phyloP scores from a whole-genome alignment of 495 filamentous ascomycete genomes.

The Wilcoxina mikolae region DNA sequence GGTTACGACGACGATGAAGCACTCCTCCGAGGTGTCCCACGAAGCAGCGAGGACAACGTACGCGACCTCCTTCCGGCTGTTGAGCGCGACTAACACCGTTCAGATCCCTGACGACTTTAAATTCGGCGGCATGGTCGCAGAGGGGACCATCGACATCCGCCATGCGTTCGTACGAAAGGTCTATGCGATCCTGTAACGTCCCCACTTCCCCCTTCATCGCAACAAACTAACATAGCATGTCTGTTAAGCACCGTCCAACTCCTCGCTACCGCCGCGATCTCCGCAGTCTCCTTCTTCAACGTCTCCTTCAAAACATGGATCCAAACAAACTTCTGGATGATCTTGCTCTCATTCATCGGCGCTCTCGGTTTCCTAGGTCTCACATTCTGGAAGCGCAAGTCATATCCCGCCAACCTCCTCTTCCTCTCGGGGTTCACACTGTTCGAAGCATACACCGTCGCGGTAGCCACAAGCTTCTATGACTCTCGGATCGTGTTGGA shows the following conservation, averaged over 20 bases:
- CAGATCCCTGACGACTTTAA: constrained; percentile 94
- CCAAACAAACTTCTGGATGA: constrained; percentile 63
- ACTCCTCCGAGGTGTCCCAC: constrained; percentile 45
- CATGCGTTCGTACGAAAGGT: constrained; percentile 97
- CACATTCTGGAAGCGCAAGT: constrained; percentile 96
- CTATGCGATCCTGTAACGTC: constrained; percentile 58
- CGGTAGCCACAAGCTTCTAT: constrained; percentile 81
- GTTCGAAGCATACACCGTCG: constrained; percentile 85
- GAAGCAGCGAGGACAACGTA: constrained; percentile 65
- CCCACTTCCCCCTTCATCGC: neutral
- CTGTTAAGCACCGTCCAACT: constrained; percentile 64
- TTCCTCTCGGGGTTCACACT: constrained; percentile 87
- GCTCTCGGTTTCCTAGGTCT: constrained; percentile 36
- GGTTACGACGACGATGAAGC: constrained; percentile 50
- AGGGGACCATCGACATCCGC: constrained; percentile 85
- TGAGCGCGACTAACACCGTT: constrained; percentile 20
- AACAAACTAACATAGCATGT: constrained; percentile 32
- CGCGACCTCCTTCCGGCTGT: neutral
- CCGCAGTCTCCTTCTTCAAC: constrained; percentile 74
- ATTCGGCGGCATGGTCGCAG: constrained; percentile 82
- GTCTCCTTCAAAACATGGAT: constrained; percentile 71
- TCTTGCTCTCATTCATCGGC: constrained; percentile 53
- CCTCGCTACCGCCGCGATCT: constrained; percentile 64
- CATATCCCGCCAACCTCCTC: constrained; percentile 84
- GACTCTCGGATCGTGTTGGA: constrained; percentile 66